Base-by-base conservation (phyloP, 2,329 filamentous ascomycete genomes). In the Karstenula rhodostoma region DNA sequence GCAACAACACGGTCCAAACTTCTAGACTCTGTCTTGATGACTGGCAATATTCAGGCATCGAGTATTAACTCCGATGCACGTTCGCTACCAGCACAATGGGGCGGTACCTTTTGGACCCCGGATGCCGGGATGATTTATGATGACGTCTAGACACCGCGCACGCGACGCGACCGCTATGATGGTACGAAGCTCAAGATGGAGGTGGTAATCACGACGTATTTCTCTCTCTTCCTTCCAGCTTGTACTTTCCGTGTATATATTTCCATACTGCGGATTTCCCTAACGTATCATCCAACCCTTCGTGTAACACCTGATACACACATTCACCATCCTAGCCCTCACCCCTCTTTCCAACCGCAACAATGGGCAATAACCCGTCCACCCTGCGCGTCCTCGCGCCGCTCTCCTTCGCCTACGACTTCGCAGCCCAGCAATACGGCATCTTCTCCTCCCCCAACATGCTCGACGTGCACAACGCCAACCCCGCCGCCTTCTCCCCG, bases 341-440 rank as follows among this genome's bases (percentile, higher is more conserved):
- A n/a, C n/a, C n/a, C n/a, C n/a, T n/a, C n/a, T n/a, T 4, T 10
- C 23, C 35, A 27, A 42, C 23, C 4, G 19, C 35, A 48, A 64
- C 23, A 17, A 87, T 87, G 85, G 85, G 82, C 56, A 77, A 86
- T 66, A 79, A 81, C 35, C 81, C 85, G 59, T 84, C 79, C 51
- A 86, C 84, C 1, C 83, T 85, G 53, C 82, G 83, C 64, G 83
- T 81, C 68, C 76, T 87, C 19, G 85, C 85, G 35, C 85, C 86
- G 0, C 71, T 80, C 17, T 84, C 84, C 23, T 88, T 87, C 73
- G 53, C 79, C 19, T 82, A 84, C 72, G 84, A 88, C 74, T 87
- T 88, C 67, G 83, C 82, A 3, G 81, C 83, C 1, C 86, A 88
- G 71, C 83, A 85, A 69, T 87, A 88, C 73, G 86, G 85, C 71